phyloP scores from a whole-genome alignment of 768 basidiomycete species.

The Russula sp. region DNA sequence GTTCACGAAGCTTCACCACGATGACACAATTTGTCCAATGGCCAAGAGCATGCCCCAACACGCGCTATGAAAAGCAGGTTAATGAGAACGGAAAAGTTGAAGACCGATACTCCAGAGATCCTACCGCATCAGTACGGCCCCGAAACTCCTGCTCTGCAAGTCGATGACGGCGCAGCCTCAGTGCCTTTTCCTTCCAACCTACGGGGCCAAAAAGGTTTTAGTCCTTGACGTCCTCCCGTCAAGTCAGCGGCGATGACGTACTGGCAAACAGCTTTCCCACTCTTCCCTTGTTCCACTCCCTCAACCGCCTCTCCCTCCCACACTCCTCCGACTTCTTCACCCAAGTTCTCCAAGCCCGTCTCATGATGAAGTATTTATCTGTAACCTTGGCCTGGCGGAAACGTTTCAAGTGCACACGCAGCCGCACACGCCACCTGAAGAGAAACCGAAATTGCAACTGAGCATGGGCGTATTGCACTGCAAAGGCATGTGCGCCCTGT shows the following conservation, averaged over 20 bases:
- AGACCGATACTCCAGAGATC: neutral
- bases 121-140: conserved; percentile 5
- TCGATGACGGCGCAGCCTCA: conserved; percentile 17
- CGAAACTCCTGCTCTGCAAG: conserved; percentile 17
- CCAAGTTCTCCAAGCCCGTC: conserved; percentile 46
- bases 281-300: conserved; percentile 35
- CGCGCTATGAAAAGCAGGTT: conserved; percentile 35
- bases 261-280: conserved; percentile 33
- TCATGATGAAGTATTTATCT: conserved; percentile 42
- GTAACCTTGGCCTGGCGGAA: conserved; percentile 49
- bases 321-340: conserved; percentile 37
- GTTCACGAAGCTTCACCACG: conserved; percentile 62
- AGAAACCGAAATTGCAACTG: conserved; percentile 38
- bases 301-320: conserved; percentile 38
- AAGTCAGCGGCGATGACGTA: conserved; percentile 20
- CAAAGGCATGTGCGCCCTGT: conserved; percentile 41
- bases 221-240: neutral
- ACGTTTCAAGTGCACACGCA: conserved; percentile 43
- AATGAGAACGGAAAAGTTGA: neutral
- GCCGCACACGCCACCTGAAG: conserved; percentile 47
- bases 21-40: conserved; percentile 71
- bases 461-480: conserved; percentile 41
- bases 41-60: conserved; percentile 39
- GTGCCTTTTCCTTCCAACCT: conserved; percentile 18
- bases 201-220: conserved; percentile 2